These are phyloP conservation scores for Pycnococcus provasolii DNA, from an alignment of 139 green algal species.

Conservation along the genomic window DNA sequence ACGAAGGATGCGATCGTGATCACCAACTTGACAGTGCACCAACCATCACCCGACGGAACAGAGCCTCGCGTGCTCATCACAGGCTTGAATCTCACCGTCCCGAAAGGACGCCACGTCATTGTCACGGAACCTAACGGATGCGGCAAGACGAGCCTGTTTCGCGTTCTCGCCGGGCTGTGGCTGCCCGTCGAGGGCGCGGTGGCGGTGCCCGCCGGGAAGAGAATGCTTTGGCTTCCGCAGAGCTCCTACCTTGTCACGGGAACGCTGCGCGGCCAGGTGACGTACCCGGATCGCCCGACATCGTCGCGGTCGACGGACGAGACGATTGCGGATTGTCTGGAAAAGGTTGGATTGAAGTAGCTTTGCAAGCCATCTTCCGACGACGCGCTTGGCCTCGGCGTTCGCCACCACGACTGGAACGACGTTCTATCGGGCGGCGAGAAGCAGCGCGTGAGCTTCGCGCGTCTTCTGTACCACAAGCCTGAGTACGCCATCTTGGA, in stretches of 20 bases:
- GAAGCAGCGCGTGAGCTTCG: conserved; percentile 29
- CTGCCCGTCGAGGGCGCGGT: conserved; percentile 28
- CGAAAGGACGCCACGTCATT: no score
- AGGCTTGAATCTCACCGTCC: no score
- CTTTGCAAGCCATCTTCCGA: conserved; percentile 24
- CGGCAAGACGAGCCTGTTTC: conserved; percentile 41
- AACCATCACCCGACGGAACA: no score
- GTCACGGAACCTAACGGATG: conserved; percentile 20
- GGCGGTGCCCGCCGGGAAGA: conserved; percentile 11
- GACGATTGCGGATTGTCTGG: neutral
- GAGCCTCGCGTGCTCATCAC: no score
- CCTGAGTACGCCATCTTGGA: conserved; percentile 28
- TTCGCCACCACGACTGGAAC: conserved; percentile 27
- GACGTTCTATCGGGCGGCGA: conserved; percentile 30
- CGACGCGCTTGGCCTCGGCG: conserved; percentile 8
- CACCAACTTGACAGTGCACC: no score
- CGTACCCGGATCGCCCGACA: conserved; percentile 36
- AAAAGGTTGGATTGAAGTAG: conserved; percentile 28
- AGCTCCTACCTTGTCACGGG: conserved; percentile 38
- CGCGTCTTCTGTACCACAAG: conserved; percentile 29
- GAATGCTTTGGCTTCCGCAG: conserved; percentile 33
- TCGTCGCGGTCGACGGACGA: neutral
- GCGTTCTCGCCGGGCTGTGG: conserved; percentile 42
- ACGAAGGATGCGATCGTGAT: no score
- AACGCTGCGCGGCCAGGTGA: conserved; percentile 38